Conservation (phyloP, 1,284 basidiomycete species). For the Sanghuangporus weigelae region DNA sequence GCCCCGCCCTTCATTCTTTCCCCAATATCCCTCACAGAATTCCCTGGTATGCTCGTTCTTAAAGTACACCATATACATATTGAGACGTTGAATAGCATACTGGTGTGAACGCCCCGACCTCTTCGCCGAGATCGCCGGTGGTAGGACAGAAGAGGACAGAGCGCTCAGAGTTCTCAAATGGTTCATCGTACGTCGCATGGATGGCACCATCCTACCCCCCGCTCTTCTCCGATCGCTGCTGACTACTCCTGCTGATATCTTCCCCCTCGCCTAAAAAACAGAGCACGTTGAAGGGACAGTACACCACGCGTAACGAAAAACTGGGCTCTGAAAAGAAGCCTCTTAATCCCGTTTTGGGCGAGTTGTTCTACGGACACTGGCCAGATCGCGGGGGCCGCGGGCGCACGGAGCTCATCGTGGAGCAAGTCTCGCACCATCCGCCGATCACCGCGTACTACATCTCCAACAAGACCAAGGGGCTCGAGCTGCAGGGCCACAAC, state of each 20-base stretch:
- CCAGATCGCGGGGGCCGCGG: constrained; percentile 76
- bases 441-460: constrained; percentile 86
- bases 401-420: constrained; percentile 84
- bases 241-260: constrained; percentile 4
- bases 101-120: constrained; percentile 89
- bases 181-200: constrained; percentile 70
- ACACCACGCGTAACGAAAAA: constrained; percentile 88
- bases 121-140: constrained; percentile 80
- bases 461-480: constrained; percentile 76
- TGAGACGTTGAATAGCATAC: constrained; percentile 49
- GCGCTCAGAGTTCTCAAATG: constrained; percentile 77
- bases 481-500: constrained; percentile 84
- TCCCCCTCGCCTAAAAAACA: constrained; percentile 23
- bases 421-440: constrained; percentile 96
- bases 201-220: not conserved
- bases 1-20: constrained; percentile 94
- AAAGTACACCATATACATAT: not conserved
- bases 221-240: not conserved
- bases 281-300: constrained; percentile 92
- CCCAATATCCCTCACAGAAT: constrained; percentile 81
- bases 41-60: constrained; percentile 57
- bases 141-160: constrained; percentile 65
- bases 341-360: constrained; percentile 92
- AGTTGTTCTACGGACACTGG: constrained; percentile 94
- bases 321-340: constrained; percentile 99